phyloP scores from a whole-genome alignment of 1,139 yeast genomes.

The Sugiyamaella sp. region DNA sequence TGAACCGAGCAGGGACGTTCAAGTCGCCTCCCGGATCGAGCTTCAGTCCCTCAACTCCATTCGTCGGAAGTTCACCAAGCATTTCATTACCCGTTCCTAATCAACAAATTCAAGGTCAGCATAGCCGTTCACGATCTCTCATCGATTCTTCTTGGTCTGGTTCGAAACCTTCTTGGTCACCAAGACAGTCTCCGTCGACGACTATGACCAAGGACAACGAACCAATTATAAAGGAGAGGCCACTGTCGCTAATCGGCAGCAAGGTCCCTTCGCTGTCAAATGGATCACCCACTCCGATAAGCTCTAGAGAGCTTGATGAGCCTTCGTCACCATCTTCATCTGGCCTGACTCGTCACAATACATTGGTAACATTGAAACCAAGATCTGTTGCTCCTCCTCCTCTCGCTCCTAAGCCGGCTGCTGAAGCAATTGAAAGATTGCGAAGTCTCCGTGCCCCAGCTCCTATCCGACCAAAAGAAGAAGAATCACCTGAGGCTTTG shows the following conservation, averaged over 20 bases:
- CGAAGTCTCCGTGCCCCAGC: slow-evolving; percentile 27
- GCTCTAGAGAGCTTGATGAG: background rate
- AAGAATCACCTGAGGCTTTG: slow-evolving; percentile 17
- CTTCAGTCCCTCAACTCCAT: slow-evolving; percentile 7
- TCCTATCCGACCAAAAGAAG: slow-evolving; percentile 21
- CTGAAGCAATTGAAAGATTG: slow-evolving; percentile 25
- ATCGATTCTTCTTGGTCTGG: slow-evolving; percentile 7
- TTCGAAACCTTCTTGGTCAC: background rate
- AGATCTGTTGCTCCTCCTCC: slow-evolving; percentile 21
- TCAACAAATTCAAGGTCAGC: background rate
- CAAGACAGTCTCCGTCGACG: background rate
- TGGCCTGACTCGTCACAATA: background rate
- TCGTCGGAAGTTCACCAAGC: slow-evolving; percentile 14
- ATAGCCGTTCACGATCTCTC: slow-evolving; percentile 2
- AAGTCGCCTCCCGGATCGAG: slow-evolving; percentile 24
- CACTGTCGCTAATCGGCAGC: slow-evolving; percentile 8
- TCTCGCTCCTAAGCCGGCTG: slow-evolving; percentile 20
- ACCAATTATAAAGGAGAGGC: slow-evolving; percentile 2
- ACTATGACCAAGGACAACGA: slow-evolving; percentile 6
- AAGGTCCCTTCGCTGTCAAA: background rate
- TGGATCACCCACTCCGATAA: background rate
- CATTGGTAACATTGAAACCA: slow-evolving; percentile 4
- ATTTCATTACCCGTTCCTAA: slow-evolving; percentile 12
- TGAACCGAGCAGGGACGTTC: slow-evolving; percentile 23
- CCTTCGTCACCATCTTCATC: background rate